Base-by-base conservation (phyloP, 495 filamentous ascomycete species). In the Daldinia decipiens region DNA sequence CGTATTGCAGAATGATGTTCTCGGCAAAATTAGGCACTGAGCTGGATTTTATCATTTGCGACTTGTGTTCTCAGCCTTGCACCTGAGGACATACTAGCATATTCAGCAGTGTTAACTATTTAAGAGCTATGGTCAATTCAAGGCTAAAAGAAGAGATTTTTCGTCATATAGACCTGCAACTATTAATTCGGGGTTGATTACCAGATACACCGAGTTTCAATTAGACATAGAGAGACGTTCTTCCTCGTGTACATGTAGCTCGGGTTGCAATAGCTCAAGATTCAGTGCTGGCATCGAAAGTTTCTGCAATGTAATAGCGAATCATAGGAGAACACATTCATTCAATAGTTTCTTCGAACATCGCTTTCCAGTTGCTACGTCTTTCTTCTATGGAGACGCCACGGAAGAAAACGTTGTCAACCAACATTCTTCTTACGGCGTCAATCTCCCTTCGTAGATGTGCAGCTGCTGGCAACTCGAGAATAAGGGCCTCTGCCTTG, bases 401-500 rank as follows among this genome's bases (percentile, higher is more conserved):
- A 26, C 38, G 13, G 32, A 52, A 59, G 53, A 58, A 62, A 34
- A 24, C 1, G 1, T 52, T 43, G n/a, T 52, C 5, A 6, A 34
- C 3, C 6, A 71, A 9, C 62, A 65, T 65, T 32, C 6, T 27
- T 38, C 19, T n/a, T 7, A 62, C 62, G 12, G 6, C 17, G 4
- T 50, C 17, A 4, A 59, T 36, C 13, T 59, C 47, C 8, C 2
- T 38, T 59, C 38, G 38, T 1, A 70, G 47, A 40, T 39, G 21
- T 21, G 26, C 36, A 12, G 54, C 32, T 15, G 55, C 65, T n/a
- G 36, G 34, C 1, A 59, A 26, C 15, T 51, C 17, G 0, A n/a
- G 3, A 17, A 66, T 26, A 19, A 71, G 59, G 4, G 11, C 17
- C 24, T 62, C n/a, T 3, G 62, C 68, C 24, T 45, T 9, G 29